These are phyloP conservation scores for Polychytrium aggregatum DNA, from an alignment of 192 early-diverging fungal species.

Conservation along the genomic window DNA sequence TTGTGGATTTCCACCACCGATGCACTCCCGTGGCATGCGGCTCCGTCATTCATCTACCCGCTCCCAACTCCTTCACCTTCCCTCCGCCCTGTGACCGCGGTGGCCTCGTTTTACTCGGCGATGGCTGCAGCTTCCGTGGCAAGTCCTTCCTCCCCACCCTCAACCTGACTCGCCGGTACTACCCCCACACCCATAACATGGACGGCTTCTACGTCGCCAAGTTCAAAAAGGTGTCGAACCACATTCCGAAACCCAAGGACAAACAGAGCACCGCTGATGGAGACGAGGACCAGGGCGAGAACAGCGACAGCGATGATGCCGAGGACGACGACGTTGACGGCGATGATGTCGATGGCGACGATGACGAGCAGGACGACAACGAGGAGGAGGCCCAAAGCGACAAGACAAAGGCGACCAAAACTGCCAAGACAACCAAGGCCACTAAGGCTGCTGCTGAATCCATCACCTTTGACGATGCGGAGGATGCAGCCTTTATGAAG, in stretches of 20 bases:
- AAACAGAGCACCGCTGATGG: constrained; percentile 44
- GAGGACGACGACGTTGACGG: neutral
- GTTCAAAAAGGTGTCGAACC: constrained; percentile 89
- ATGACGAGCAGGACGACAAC: neutral
- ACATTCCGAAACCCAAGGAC: constrained; percentile 23
- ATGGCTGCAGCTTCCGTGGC: constrained; percentile 61
- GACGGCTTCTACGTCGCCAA: constrained; percentile 99
- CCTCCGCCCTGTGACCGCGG: too few relatives aligned
- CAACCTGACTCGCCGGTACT: constrained; percentile 75
- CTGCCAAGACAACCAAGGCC: neutral
- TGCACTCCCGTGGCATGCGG: too few relatives aligned
- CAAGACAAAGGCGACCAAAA: too few relatives aligned
- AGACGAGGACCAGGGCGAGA: constrained; percentile 43
- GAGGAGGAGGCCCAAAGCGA: neutral
- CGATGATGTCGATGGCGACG: neutral
- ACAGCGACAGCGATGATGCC: constrained; percentile 2
- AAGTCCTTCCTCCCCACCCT: constrained; percentile 77
- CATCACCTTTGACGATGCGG: too few relatives aligned
- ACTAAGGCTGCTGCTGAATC: too few relatives aligned
- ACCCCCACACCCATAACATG: constrained; percentile 98
- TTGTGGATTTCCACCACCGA: too few relatives aligned
- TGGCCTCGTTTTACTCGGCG: neutral
- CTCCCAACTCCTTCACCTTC: too few relatives aligned
- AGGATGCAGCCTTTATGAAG: too few relatives aligned
- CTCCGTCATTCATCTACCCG: too few relatives aligned